Conservation (phyloP, 352 stramenopile genomes). For the Phytophthora hybrid region DNA sequence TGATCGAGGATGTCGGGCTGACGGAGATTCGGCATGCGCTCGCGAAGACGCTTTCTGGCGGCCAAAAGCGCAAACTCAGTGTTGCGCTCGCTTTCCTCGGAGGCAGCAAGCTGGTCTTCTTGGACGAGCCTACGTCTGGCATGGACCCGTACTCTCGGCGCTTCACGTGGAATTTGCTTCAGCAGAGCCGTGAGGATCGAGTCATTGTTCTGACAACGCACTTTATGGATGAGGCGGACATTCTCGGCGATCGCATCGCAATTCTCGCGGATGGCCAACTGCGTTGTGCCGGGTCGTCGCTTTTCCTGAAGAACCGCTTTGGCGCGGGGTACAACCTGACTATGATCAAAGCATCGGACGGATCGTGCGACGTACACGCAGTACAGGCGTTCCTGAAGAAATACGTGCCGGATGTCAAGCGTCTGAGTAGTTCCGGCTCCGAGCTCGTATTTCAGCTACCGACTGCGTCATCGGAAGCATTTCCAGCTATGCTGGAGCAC, state of each 20-base stretch:
- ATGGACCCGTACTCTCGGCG: constrained; percentile 96
- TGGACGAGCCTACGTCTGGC: constrained; percentile 94
- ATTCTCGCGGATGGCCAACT: constrained; percentile 95
- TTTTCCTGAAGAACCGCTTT: constrained; percentile 96
- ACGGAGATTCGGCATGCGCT: constrained; percentile 83
- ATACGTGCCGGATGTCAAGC: constrained; percentile 67
- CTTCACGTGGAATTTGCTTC: constrained; percentile 95
- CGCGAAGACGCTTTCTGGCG: constrained; percentile 84
- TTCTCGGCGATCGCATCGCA: constrained; percentile 82
- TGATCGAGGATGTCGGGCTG: constrained; percentile 88
- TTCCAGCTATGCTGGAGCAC: constrained; percentile 91
- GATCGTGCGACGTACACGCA: constrained; percentile 40
- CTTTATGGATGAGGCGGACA: constrained; percentile 92
- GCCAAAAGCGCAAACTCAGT: constrained; percentile 96
- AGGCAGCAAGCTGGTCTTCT: constrained; percentile 89
- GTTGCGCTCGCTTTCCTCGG: constrained; percentile 96
- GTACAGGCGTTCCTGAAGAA: constrained; percentile 49
- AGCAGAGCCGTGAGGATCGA: constrained; percentile 76
- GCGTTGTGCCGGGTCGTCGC: constrained; percentile 82
- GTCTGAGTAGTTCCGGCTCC: constrained; percentile 93
- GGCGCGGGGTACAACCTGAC: constrained; percentile 92
- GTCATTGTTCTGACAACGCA: constrained; percentile 86
- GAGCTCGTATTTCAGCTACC: constrained; percentile 97
- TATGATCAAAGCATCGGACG: constrained; percentile 48
- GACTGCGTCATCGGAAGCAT: constrained; percentile 71